These are phyloP conservation scores for Xerocomus spinulosus DNA, from an alignment of 768 basidiomycete species.

Conservation along the genomic window DNA sequence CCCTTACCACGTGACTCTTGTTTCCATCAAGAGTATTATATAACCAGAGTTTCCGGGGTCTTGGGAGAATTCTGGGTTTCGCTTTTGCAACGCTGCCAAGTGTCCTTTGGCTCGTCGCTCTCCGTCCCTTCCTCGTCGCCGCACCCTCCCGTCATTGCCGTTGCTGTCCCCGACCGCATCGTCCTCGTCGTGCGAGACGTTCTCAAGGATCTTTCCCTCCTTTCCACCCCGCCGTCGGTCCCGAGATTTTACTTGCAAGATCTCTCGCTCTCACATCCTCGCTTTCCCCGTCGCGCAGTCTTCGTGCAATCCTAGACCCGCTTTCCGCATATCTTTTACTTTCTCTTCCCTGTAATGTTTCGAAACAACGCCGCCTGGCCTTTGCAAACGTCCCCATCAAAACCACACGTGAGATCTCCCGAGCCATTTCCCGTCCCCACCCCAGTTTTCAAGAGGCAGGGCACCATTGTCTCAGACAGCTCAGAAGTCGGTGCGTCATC, in stretches of 20 bases:
- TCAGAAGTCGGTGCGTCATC: constrained; percentile 24
- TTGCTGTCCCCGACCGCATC: constrained; percentile 19
- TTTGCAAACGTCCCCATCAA: constrained; percentile 33
- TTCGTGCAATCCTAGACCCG: constrained; percentile 22
- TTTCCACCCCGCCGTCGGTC: constrained; percentile 20
- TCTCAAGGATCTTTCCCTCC: constrained; percentile 14
- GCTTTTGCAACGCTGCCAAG: constrained; percentile 32
- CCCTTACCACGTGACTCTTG: neutral
- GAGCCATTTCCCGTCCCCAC: constrained; percentile 23
- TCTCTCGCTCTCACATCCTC: constrained; percentile 18
- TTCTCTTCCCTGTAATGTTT: constrained; percentile 34
- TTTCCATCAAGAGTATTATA: constrained; percentile 13
- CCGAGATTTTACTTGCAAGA: constrained; percentile 22
- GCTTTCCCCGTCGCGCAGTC: constrained; percentile 21
- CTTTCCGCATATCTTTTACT: constrained; percentile 10
- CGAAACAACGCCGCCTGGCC: constrained; percentile 43
- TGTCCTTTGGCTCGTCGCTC: constrained; percentile 31
- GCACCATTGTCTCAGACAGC: constrained; percentile 23
- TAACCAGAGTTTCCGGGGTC: constrained; percentile 25
- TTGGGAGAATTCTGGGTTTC: constrained; percentile 33
- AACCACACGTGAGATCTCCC: constrained; percentile 25
- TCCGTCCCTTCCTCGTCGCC: constrained; percentile 28
- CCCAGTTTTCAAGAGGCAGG: constrained; percentile 20
- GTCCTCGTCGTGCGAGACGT: constrained; percentile 22
- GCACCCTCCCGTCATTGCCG: constrained; percentile 22